A percentile compares a stretch with the other conserved stretches of the same genome.
These are phyloP conservation scores for Tylopilus cervinicoccineus DNA, from an alignment of 768 basidiomycete species.

Conservation along the genomic window DNA sequence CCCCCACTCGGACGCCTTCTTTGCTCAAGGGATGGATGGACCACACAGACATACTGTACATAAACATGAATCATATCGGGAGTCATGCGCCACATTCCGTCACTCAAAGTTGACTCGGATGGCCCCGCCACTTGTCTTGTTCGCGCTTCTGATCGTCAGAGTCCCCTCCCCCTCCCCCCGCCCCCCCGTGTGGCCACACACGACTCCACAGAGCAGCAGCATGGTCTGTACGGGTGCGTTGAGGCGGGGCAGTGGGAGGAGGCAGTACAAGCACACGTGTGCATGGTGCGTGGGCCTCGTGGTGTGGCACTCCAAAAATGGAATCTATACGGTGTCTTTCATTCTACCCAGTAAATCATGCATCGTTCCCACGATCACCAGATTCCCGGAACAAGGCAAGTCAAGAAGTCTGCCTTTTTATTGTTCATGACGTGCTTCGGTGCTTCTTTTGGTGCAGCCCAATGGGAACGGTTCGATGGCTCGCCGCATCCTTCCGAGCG, in stretches of 20 bases:
- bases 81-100: not conserved
- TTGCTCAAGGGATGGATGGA: too few relatives aligned
- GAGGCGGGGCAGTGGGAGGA: too few relatives aligned
- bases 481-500: conserved; percentile 10
- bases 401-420: conserved; percentile 16
- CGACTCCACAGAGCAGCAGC: too few relatives aligned
- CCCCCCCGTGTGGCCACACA: too few relatives aligned
- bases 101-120: not conserved
- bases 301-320: conserved; percentile 5
- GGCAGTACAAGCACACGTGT: too few relatives aligned
- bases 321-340: conserved; percentile 1
- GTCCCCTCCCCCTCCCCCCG: too few relatives aligned
- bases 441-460: conserved; percentile 1
- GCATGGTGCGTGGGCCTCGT: conserved; percentile 13
- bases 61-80: too few relatives aligned
- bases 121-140: conserved; percentile 6
- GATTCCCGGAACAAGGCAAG: conserved; percentile 19
- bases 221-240: too few relatives aligned
- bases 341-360: conserved; percentile 2
- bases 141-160: conserved; percentile 13
- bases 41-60: too few relatives aligned
- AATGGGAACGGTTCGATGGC: conserved; percentile 2
- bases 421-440: conserved; percentile 16
- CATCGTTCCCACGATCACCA: conserved; percentile 11
- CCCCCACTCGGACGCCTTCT: too few relatives aligned